Evolutionary conservation across 805 yeast genomes (phyloP), one percentile per base, ranked within the genome.

Genomic region (Ogataea methylovora): DNA sequence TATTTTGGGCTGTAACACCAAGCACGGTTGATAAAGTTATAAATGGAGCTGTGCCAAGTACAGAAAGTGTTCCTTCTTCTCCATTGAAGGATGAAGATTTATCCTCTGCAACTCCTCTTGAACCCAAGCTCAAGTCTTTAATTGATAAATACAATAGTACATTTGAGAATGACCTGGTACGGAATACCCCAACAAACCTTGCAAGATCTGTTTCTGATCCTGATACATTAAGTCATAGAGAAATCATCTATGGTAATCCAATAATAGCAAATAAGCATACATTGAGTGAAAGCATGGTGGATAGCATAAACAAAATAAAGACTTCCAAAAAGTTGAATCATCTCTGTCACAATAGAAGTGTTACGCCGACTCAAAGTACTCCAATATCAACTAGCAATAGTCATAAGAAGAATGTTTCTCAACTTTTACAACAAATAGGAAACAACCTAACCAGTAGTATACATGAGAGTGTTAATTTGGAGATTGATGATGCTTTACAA

Each of bases 1-100:
- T 59, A 8, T 57, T 53, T 32, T 68, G 73, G 73, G 65, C 58
- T 12, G 49, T 49, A 11, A 62, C 69, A 5, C 71, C 73, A n/a
- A 39, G n/a, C n/a, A n/a, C n/a, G n/a, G n/a, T n/a, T 45, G 25
- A 27, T 44, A 8, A 20, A 36, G n/a, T 11, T 5, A 8, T 5
- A 23, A 23, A 8, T 23, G 25, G 11, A 9, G n/a, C 25, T 8
- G n/a, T 11, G 8, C n/a, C 25, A 5, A 23, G n/a, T 23, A 7
- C 17, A 4, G 12, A 28, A 3, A 43, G 46, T 25, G 43, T 62
- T 8, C 63, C 66, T 1, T 66, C 73, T 3, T 69, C 75, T 4
- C 76, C 76, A 0, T 44, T 69, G 28, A 58, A 50, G 36, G 55
- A 51, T 16, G 49, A 47, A 13, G 30, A 40, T 14, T 12, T 44